These are phyloP conservation scores for Rhizopus arrhizus DNA, from an alignment of 371 early-diverging fungal species.

Conservation along the genomic window DNA sequence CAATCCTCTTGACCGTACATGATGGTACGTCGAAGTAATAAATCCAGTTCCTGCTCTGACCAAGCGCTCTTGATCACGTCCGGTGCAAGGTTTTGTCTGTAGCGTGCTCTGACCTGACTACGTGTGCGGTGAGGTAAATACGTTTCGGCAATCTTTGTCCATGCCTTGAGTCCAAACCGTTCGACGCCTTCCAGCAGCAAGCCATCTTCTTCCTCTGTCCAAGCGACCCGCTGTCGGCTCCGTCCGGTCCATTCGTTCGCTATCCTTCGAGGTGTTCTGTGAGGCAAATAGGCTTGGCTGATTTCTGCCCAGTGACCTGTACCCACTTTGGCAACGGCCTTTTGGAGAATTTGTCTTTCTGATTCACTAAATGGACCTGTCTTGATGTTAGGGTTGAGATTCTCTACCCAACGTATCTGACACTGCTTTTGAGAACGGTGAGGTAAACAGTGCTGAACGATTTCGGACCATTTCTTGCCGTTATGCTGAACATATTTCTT, in stretches of 20 bases:
- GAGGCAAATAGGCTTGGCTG: constrained; percentile 28
- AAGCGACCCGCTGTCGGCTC: neutral
- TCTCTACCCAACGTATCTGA: constrained; percentile 31
- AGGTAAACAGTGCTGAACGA: constrained; percentile 41
- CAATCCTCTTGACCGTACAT: constrained; percentile 41
- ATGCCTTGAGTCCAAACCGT: constrained; percentile 21
- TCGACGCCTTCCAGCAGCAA: constrained; percentile 26
- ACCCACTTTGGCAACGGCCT: constrained; percentile 25
- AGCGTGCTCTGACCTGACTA: constrained; percentile 22
- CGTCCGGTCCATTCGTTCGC: constrained; percentile 28
- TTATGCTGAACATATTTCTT: constrained; percentile 35
- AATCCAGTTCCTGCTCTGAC: constrained; percentile 37
- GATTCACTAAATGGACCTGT: constrained; percentile 32
- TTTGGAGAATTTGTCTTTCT: constrained; percentile 23
- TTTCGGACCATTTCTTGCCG: constrained; percentile 35
- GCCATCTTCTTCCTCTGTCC: constrained; percentile 40
- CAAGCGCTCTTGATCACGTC: constrained; percentile 18
- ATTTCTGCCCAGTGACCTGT: constrained; percentile 33
- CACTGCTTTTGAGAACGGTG: constrained; percentile 31
- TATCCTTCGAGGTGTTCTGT: constrained; percentile 30
- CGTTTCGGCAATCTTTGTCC: constrained; percentile 29
- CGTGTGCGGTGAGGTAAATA: constrained; percentile 32
- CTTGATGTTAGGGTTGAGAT: constrained; percentile 22
- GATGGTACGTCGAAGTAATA: constrained; percentile 40
- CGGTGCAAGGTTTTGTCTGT: constrained; percentile 18